Conservation (phyloP, 1,284 basidiomycete genomes). For the Takashimella tepidaria region DNA sequence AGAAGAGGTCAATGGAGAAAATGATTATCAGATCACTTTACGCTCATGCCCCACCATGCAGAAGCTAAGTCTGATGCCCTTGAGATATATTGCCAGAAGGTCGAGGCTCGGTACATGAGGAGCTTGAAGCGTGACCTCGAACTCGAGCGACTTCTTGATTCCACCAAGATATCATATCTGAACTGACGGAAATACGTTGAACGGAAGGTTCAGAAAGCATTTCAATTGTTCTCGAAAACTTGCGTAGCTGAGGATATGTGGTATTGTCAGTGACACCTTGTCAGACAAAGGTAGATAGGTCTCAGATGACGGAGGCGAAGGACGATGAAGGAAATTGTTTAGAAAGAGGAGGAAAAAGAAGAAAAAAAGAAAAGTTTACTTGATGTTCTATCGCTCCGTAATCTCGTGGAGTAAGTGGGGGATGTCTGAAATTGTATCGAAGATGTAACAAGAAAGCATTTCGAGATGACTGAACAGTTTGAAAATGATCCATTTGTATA, state of each 20-base stretch:
- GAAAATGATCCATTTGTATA: background rate
- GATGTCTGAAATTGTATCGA: constrained; percentile 46
- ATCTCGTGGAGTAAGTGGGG: constrained; percentile 38
- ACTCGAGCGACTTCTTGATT: constrained; percentile 22
- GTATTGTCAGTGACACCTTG: too few relatives aligned
- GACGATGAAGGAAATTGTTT: background rate
- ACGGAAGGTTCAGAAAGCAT: constrained; percentile 41
- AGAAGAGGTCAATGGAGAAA: too few relatives aligned
- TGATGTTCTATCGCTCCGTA: constrained; percentile 48
- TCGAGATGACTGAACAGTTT: background rate
- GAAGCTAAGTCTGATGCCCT: too few relatives aligned
- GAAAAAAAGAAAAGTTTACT: constrained; percentile 16
- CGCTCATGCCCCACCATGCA: too few relatives aligned
- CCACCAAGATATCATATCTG: constrained; percentile 47
- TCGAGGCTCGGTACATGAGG: too few relatives aligned
- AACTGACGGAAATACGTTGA: constrained; percentile 34
- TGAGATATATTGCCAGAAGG: too few relatives aligned
- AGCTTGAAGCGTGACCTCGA: constrained; percentile 14
- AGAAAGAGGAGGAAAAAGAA: background rate
- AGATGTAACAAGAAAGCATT: constrained; percentile 41
- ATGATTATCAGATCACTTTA: too few relatives aligned
- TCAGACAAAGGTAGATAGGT: too few relatives aligned
- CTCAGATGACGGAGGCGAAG: background rate
- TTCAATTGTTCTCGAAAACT: constrained; percentile 42
- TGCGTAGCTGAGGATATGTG: constrained; percentile 41